Evolutionary conservation across 129 eudicot species (phyloP).

Genomic region (Chrysanthemum seticuspe): DNA sequence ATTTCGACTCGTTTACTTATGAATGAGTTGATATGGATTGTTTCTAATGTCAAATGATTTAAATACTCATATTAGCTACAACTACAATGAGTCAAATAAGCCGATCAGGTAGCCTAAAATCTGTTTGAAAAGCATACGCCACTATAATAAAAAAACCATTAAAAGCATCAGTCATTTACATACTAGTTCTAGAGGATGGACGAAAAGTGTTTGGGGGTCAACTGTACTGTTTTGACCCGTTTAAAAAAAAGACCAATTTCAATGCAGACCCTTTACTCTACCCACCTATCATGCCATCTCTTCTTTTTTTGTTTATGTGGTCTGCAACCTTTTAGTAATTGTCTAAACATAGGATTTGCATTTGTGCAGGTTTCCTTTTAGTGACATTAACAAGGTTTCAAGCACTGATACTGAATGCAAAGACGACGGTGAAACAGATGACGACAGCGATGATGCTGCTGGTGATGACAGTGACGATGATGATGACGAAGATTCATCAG

Average conservation of each 20-base stretch:
- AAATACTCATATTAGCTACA: neutral
- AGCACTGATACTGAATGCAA: conserved; percentile 39
- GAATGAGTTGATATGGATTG: neutral
- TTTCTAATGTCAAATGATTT: neutral
- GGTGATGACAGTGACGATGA: conserved; percentile 39
- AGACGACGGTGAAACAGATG: conserved; percentile 44
- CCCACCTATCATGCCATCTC: too few relatives aligned
- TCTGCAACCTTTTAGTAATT: neutral
- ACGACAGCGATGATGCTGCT: conserved; percentile 40
- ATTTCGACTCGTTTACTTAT: neutral
- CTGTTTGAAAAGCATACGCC: neutral
- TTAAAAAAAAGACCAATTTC: neutral
- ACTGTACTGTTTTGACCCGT: too few relatives aligned
- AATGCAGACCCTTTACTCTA: neutral
- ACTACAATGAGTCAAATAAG: neutral
- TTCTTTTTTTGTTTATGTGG: neutral
- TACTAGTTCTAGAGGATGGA: too few relatives aligned
- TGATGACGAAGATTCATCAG: conserved; percentile 44
- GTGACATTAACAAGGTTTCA: conserved; percentile 32
- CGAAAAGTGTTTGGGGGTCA: too few relatives aligned
- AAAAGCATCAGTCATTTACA: too few relatives aligned
- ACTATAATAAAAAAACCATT: too few relatives aligned
- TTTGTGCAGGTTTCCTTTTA: conserved; percentile 48
- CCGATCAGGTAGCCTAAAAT: neutral
- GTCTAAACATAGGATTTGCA: conserved; percentile 4